These are phyloP conservation scores for Xylariaceae sp. DNA, from an alignment of 2,329 filamentous ascomycete genomes.

Conservation along the genomic window DNA sequence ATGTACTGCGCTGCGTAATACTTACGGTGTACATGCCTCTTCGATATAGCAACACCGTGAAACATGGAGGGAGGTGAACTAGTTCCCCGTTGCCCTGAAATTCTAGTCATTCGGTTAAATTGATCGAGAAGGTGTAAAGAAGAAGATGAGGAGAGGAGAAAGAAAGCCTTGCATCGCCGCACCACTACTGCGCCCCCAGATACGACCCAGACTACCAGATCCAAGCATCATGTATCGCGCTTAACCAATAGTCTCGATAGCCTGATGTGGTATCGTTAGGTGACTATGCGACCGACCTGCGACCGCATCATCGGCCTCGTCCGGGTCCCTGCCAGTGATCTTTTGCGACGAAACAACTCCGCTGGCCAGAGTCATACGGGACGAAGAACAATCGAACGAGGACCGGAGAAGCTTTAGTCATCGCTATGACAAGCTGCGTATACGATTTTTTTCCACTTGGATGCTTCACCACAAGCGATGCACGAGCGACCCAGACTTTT, in stretches of 20 bases:
- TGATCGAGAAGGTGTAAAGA: not conserved
- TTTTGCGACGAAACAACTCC: conserved; percentile 5
- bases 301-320: conserved; percentile 8
- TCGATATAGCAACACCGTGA: conserved; percentile 2
- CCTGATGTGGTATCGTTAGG: conserved; percentile 17
- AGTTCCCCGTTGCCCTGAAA: not conserved
- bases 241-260: conserved; percentile 34
- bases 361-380: conserved; percentile 7
- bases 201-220: too few relatives aligned
- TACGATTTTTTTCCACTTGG: conserved; percentile 23
- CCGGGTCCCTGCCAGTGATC: not conserved
- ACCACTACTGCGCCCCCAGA: conserved; percentile 29
- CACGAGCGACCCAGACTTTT: too few relatives aligned
- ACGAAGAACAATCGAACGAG: conserved; percentile 15
- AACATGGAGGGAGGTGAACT: not conserved
- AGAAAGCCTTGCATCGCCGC: conserved; percentile 39
- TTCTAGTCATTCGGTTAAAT: not conserved
- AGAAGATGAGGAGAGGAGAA: conserved; percentile 14
- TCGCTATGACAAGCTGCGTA: not conserved
- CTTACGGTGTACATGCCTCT: not conserved
- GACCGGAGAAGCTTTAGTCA: not conserved
- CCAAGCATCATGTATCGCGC: conserved; percentile 27
- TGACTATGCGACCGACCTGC: conserved; percentile 12
- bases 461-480: conserved; percentile 1
- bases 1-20: conserved; percentile 1